A percentile compares a stretch with the other conserved stretches of the same genome.
Evolutionary conservation across 2,329 filamentous ascomycete species (phyloP).

Genomic region (Microcyclosporella mali): DNA sequence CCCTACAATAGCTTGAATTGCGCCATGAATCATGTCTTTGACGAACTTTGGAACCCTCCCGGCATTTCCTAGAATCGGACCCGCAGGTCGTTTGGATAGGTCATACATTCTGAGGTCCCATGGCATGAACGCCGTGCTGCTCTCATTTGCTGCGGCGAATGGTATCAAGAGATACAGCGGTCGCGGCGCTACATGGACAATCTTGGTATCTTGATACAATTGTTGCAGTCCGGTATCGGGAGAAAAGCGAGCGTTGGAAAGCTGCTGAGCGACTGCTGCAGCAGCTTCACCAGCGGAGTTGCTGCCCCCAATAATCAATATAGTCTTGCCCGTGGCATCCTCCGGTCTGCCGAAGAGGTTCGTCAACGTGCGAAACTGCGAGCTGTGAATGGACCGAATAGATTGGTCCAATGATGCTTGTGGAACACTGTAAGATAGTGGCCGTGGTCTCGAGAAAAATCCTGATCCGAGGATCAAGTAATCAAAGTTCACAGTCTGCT

Average conservation of each 20-base stretch:
- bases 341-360: conserved; percentile 23
- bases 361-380: conserved; percentile 53
- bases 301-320: conserved; percentile 71
- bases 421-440: conserved; percentile 45
- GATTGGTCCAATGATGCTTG: conserved; percentile 1
- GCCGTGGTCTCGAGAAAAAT: conserved; percentile 63
- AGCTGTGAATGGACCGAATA: conserved; percentile 59
- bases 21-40: conserved; percentile 24
- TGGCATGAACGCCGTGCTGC: conserved; percentile 56
- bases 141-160: conserved; percentile 35
- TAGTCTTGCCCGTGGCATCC: conserved; percentile 46
- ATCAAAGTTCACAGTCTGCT: conserved; percentile 50
- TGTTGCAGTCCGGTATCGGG: conserved; percentile 32
- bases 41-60: conserved; percentile 57
- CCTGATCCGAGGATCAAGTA: conserved; percentile 67
- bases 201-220: conserved; percentile 40
- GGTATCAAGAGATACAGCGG: conserved; percentile 67
- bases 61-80: conserved; percentile 56
- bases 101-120: conserved; percentile 70
- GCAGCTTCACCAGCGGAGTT: conserved; percentile 79
- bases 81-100: conserved; percentile 52
- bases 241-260: conserved; percentile 58
- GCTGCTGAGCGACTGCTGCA: conserved; percentile 62
- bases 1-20: conserved; percentile 36
- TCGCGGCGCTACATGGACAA: conserved; percentile 64